phyloP scores from a whole-genome alignment of 208 protist species.

The Eutreptiella sp. region DNA sequence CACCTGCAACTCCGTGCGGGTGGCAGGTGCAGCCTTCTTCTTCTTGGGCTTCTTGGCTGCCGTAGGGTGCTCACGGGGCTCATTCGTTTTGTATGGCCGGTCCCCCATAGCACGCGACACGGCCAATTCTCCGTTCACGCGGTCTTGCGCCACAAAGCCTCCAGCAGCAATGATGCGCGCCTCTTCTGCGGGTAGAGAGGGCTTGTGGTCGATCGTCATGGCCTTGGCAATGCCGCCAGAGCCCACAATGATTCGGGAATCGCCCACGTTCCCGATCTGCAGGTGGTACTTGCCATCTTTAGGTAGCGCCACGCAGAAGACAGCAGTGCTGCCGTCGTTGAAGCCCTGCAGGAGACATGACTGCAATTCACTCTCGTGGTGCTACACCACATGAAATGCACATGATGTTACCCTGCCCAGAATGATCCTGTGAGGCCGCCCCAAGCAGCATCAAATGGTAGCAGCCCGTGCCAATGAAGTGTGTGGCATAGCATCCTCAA shows the following conservation, averaged over 20 bases:
- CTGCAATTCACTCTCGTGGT: no score
- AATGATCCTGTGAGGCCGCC: no score
- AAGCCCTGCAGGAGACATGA: no score
- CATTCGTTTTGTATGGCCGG: slow-evolving; percentile 67
- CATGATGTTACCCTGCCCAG: no score
- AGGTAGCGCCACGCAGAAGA: slow-evolving; percentile 61
- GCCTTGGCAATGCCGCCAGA: slow-evolving; percentile 25
- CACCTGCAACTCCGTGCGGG: no score
- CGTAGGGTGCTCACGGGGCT: no score
- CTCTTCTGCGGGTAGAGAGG: slow-evolving; percentile 51
- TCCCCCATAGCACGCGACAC: slow-evolving; percentile 87
- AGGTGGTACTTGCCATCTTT: no score
- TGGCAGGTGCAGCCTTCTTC: no score
- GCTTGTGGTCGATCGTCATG: slow-evolving; percentile 81
- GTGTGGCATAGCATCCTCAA: no score
- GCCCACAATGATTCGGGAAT: slow-evolving; percentile 69
- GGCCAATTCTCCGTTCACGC: slow-evolving; percentile 83
- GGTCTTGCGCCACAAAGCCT: slow-evolving; percentile 67
- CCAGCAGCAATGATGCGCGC: slow-evolving; percentile 73
- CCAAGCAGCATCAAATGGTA: no score
- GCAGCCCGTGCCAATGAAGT: no score
- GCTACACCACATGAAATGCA: no score
- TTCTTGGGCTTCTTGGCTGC: slow-evolving; percentile 54
- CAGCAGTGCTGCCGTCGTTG: slow-evolving; percentile 68
- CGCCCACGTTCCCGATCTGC: slow-evolving; percentile 74